These are phyloP conservation scores for Pelagomonas calceolata DNA, from an alignment of 108 stramenopile genomes.

Conservation along the genomic window DNA sequence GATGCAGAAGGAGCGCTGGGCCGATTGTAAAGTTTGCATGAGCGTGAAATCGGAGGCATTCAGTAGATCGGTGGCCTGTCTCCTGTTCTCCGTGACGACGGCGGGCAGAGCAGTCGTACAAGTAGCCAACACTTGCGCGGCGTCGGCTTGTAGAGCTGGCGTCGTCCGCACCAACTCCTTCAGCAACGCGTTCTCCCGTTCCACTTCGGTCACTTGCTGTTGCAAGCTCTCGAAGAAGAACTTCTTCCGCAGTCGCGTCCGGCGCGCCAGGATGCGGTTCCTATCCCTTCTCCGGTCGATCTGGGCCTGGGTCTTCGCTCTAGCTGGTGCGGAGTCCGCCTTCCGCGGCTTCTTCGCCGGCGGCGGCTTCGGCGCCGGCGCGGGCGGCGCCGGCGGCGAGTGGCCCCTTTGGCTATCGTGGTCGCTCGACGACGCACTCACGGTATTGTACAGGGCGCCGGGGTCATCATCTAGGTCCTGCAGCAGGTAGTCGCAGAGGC, in stretches of 20 bases:
- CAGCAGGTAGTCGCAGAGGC: no score
- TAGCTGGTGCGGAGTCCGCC: no score
- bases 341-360: no score
- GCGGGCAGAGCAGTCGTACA: slow-evolving; percentile 56
- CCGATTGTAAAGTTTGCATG: slow-evolving; percentile 68
- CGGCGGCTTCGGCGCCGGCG: no score
- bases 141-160: slow-evolving; percentile 38
- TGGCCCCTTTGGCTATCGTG: no score
- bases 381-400: no score
- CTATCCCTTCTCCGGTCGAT: slow-evolving; percentile 77
- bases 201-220: slow-evolving; percentile 61
- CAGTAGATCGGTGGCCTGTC: slow-evolving; percentile 33
- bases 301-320: slow-evolving; percentile 62
- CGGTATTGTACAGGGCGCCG: no score
- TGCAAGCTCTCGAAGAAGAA: slow-evolving; percentile 91
- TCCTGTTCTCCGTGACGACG: slow-evolving; percentile 40
- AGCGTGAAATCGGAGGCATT: slow-evolving; percentile 75
- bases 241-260: slow-evolving; percentile 91
- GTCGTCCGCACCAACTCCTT: slow-evolving; percentile 57
- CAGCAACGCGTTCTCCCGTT: slow-evolving; percentile 58
- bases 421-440: no score
- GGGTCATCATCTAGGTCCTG: no score
- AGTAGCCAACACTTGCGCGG: slow-evolving; percentile 36
- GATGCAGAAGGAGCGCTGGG: slow-evolving; percentile 87
- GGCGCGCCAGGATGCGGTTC: slow-evolving; percentile 84